phyloP scores from a whole-genome alignment of 768 basidiomycete species.

The Coprinopsis strossmayeri region DNA sequence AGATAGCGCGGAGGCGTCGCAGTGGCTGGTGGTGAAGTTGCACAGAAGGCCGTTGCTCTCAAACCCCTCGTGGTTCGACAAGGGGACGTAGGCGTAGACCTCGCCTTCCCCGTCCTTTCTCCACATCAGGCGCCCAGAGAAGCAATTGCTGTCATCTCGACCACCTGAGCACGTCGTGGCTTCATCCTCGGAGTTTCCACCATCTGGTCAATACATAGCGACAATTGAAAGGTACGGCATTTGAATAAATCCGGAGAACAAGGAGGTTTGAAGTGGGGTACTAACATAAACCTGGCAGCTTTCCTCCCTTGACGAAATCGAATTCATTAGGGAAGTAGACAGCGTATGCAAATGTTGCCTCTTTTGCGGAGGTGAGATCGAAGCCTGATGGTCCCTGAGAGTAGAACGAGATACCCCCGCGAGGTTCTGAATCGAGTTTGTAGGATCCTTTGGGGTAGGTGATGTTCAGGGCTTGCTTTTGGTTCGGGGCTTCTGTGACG shows the following conservation, averaged over 20 bases:
- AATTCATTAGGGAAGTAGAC: constrained; percentile 54
- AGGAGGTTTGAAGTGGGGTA: no score
- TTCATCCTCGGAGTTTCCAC: constrained; percentile 36
- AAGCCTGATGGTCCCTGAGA: constrained; percentile 42
- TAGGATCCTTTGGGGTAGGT: constrained; percentile 45
- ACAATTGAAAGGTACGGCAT: not conserved
- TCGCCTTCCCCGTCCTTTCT: constrained; percentile 48
- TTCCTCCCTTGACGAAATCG: constrained; percentile 54
- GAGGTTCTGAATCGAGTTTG: constrained; percentile 30
- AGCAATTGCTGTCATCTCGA: constrained; percentile 41
- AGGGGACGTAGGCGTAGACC: constrained; percentile 59
- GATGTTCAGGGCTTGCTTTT: constrained; percentile 30
- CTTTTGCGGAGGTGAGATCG: constrained; percentile 47
- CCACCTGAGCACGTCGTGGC: constrained; percentile 56
- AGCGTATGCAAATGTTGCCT: constrained; percentile 49
- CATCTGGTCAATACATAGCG: constrained; percentile 26
- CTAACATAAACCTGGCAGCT: constrained; percentile 64
- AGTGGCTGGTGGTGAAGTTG: constrained; percentile 33
- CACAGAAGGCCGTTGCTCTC: constrained; percentile 38
- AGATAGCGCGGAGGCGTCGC: constrained; percentile 33
- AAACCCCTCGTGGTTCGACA: constrained; percentile 27
- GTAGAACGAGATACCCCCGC: constrained; percentile 61
- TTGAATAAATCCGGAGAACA: no score
- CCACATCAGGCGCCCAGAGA: constrained; percentile 61
- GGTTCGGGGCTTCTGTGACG: not conserved